Evolutionary conservation across 768 basidiomycete genomes (phyloP).

Genomic region (Dioszegia aurantiaca): DNA sequence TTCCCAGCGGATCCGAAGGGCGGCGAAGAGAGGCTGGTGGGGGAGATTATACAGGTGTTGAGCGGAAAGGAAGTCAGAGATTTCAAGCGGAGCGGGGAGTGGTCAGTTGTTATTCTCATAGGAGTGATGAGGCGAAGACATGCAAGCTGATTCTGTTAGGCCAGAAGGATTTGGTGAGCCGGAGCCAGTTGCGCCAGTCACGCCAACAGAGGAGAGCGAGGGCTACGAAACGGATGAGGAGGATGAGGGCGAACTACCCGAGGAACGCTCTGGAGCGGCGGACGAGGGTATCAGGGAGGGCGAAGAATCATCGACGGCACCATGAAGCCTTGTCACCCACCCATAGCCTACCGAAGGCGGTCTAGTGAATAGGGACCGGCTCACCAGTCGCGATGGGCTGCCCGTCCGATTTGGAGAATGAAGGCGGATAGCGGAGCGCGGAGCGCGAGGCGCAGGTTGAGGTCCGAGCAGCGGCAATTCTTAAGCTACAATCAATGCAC

Average conservation of each 20-base stretch:
- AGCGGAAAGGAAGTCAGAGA: constrained; percentile 35
- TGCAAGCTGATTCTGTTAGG: constrained; percentile 13
- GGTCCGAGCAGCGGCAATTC: too few species aligned
- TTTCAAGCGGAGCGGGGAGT: constrained; percentile 37
- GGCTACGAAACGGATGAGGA: constrained; percentile 44
- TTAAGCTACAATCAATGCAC: too few species aligned
- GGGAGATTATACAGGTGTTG: constrained; percentile 34
- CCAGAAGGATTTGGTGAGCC: constrained; percentile 35
- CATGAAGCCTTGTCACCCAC: too few species aligned
- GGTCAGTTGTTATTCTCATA: constrained; percentile 21
- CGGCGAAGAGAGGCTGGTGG: constrained; percentile 26
- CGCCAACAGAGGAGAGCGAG: constrained; percentile 46
- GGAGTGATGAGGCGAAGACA: not conserved
- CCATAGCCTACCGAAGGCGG: too few species aligned
- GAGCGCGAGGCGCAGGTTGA: too few species aligned
- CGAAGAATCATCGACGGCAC: not conserved
- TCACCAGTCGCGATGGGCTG: too few species aligned
- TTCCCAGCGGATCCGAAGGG: constrained; percentile 26
- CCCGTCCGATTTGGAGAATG: too few species aligned
- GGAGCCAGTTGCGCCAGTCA: constrained; percentile 26
- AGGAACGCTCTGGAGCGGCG: too few species aligned
- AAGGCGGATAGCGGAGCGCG: too few species aligned
- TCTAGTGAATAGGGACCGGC: too few species aligned
- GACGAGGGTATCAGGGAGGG: not conserved
- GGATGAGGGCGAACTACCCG: constrained; percentile 1